A percentile compares a stretch with the other conserved stretches of the same genome.
Conservation (phyloP, 1,139 yeast genomes). For the Kluyveromyces sp. region DNA sequence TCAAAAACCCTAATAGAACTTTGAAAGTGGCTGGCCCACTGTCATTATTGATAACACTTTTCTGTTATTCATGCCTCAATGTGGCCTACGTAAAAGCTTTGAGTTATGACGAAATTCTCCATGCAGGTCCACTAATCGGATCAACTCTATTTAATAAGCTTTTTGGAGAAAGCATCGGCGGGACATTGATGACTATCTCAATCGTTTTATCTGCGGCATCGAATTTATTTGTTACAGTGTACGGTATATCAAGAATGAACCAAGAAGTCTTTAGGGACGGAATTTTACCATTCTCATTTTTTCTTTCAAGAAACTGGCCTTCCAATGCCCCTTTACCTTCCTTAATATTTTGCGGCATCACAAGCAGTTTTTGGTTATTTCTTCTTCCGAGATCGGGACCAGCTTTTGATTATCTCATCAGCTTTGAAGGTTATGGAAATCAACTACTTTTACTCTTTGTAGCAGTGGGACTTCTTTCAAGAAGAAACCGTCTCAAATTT, state of each 20-base stretch:
- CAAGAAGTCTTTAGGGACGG: slow-evolving; percentile 64
- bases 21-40: slow-evolving; percentile 56
- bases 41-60: slow-evolving; percentile 42
- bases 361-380: slow-evolving; percentile 37
- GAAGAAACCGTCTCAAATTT: slow-evolving; percentile 30
- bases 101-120: slow-evolving; percentile 45
- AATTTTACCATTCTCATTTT: slow-evolving; percentile 45
- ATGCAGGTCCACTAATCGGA: slow-evolving; percentile 53
- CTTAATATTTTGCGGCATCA: slow-evolving; percentile 28
- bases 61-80: slow-evolving; percentile 50
- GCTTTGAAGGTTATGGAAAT: slow-evolving; percentile 51
- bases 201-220: slow-evolving; percentile 58
- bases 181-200: slow-evolving; percentile 46
- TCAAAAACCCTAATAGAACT: slow-evolving; percentile 51
- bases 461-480: slow-evolving; percentile 47
- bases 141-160: slow-evolving; percentile 50
- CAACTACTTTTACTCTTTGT: slow-evolving; percentile 44
- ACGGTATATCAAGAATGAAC: slow-evolving; percentile 52
- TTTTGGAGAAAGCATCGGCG: slow-evolving; percentile 47
- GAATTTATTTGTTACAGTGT: slow-evolving; percentile 54
- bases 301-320: slow-evolving; percentile 53
- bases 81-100: slow-evolving; percentile 51
- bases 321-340: slow-evolving; percentile 51
- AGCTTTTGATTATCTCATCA: slow-evolving; percentile 49
- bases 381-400: slow-evolving; percentile 45